Conservation (phyloP, 352 stramenopile species). For the Phytophthora syringae region DNA sequence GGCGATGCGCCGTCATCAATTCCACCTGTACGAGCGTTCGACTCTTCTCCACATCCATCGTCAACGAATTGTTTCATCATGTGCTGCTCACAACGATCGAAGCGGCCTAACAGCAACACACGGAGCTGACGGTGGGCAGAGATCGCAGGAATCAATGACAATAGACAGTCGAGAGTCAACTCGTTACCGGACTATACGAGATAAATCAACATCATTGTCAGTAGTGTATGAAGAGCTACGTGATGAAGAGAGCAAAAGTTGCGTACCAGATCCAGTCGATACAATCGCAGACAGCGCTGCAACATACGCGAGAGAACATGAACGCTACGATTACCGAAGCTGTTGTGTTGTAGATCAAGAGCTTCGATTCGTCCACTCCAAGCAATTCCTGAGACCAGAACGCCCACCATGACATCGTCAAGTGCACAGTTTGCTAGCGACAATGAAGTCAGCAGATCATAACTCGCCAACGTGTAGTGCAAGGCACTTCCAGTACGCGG, state of each 20-base stretch:
- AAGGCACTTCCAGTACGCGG: constrained; percentile 31
- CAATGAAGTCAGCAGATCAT: constrained; percentile 33
- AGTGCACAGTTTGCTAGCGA: constrained; percentile 48
- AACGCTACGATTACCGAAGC: constrained; percentile 35
- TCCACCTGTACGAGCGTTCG: constrained; percentile 39
- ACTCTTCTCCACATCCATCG: constrained; percentile 31
- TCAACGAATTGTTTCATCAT: constrained; percentile 17
- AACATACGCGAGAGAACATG: constrained; percentile 42
- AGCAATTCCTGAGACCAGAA: constrained; percentile 48
- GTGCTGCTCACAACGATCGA: constrained; percentile 8
- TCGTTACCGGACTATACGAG: constrained; percentile 50
- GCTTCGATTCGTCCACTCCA: constrained; percentile 42
- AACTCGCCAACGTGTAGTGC: constrained; percentile 44
- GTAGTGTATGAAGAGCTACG: too few relatives aligned
- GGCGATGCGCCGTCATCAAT: constrained; percentile 17
- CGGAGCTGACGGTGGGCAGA: constrained; percentile 33
- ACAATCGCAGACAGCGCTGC: constrained; percentile 37
- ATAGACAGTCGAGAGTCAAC: constrained; percentile 36
- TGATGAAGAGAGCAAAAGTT: not conserved
- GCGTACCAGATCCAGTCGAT: constrained; percentile 50
- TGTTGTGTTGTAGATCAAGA: constrained; percentile 48
- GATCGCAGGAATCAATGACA: constrained; percentile 24
- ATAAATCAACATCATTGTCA: too few relatives aligned
- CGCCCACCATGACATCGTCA: constrained; percentile 39
- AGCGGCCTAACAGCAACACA: constrained; percentile 39